Evolutionary conservation across 257 asterid species (phyloP).

Genomic region (Parsonsia alboflavescens): DNA sequence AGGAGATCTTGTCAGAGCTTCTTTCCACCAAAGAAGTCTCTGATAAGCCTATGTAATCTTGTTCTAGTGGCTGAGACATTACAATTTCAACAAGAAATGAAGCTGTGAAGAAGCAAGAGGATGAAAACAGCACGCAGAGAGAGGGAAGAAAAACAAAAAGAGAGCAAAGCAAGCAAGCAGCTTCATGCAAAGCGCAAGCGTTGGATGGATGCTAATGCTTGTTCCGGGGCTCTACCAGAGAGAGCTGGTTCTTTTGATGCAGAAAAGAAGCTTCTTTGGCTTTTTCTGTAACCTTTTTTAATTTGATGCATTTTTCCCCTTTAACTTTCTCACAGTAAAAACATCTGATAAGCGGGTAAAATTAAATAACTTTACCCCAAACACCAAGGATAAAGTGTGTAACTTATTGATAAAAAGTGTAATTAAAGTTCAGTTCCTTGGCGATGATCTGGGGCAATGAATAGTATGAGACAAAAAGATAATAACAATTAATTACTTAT

Average conservation of each 20-base stretch:
- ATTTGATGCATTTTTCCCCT: not conserved
- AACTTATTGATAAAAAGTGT: too few relatives aligned
- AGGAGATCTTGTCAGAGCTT: constrained; percentile 30
- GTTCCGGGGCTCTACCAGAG: constrained; percentile 7
- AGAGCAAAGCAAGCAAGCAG: constrained; percentile 20
- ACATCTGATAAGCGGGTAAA: not conserved
- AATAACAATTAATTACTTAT: too few relatives aligned
- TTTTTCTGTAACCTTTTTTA: constrained; percentile 37
- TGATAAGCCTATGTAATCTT: constrained; percentile 59
- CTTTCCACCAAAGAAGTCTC: constrained; percentile 44
- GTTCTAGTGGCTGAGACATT: constrained; percentile 61
- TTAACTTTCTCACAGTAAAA: not conserved
- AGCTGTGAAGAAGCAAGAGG: not conserved
- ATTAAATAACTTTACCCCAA: not conserved
- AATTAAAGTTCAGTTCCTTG: too few relatives aligned
- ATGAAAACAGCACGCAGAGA: not conserved
- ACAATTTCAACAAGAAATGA: constrained; percentile 6
- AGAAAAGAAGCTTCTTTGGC: constrained; percentile 39
- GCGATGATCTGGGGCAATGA: too few relatives aligned
- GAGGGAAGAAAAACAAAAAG: constrained; percentile 9
- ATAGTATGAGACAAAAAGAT: too few relatives aligned
- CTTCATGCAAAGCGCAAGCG: constrained; percentile 11
- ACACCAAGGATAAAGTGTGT: not conserved
- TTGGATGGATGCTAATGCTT: constrained; percentile 3
- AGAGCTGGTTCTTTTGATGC: constrained; percentile 21